phyloP scores from a whole-genome alignment of 805 yeast genomes.

The Soucietia sequanensis region DNA sequence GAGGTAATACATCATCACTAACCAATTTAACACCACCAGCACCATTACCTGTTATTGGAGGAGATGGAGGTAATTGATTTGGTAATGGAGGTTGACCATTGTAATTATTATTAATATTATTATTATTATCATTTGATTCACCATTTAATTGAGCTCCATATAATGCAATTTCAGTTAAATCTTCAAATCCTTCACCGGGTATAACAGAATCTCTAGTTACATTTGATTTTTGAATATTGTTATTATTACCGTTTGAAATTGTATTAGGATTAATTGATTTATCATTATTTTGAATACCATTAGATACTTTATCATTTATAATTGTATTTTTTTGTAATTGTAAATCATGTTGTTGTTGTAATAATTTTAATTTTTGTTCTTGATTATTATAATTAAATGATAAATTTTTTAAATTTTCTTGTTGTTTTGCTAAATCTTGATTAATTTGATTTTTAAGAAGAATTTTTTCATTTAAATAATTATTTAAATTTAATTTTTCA shows the following conservation, averaged over 20 bases:
- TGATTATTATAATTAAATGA: conserved; percentile 13
- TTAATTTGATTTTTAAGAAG: conserved; percentile 20
- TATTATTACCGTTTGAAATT: background rate
- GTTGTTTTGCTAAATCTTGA: conserved; percentile 18
- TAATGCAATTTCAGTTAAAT: conserved; percentile 35
- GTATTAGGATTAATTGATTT: background rate
- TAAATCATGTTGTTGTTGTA: conserved; percentile 8
- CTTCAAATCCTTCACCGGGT: conserved; percentile 28
- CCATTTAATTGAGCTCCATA: conserved; percentile 37
- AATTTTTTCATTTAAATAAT: conserved; percentile 18
- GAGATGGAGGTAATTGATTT: background rate
- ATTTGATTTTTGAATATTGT: background rate
- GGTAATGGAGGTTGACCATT: conserved; percentile 1
- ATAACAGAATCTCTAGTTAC: conserved; percentile 15
- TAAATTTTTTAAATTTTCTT: conserved; percentile 15
- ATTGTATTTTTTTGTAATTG: conserved; percentile 2
- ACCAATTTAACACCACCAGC: conserved; percentile 2
- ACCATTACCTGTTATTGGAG: conserved; percentile 1
- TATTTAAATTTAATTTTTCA: conserved; percentile 16
- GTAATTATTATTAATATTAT: background rate
- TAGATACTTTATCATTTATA: background rate
- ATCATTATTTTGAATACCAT: conserved; percentile 1
- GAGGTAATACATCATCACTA: conserved; percentile 9
- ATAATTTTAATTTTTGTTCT: conserved; percentile 9
- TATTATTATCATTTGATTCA: conserved; percentile 12